Base-by-base conservation (phyloP, 1,284 basidiomycete species). In the Moesziomyces parantarcticus region DNA sequence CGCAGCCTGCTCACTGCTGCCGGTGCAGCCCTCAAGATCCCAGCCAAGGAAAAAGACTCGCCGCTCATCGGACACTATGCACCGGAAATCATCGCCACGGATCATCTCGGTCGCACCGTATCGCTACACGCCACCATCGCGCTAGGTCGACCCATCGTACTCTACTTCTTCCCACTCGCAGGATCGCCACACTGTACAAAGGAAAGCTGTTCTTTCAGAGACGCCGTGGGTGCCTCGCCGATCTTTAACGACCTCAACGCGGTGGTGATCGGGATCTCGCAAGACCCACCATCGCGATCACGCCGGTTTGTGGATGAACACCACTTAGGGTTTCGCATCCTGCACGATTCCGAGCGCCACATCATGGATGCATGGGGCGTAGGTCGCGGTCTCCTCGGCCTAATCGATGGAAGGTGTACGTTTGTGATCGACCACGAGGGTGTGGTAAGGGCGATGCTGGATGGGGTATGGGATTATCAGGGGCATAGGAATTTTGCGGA, bases 111-210 rank as follows among this genome's bases (percentile, higher is more conserved):
- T 11, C 59, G 77, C 3, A 13, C 39, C 7, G 70, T 70, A n/a
- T 79, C 77, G 3, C 61, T 80, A 1, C 78, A 79, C 29, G 63
- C 75, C 39, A 80, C 78, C 29, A 77, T 80, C 42, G 29, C 41
- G 3, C 58, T 80, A 0, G 78, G 78, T 2, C 58, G 78, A 25
- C 78, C 77, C 7, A 78, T 80, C 45, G 55, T 77, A 16, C 68
- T 80, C 39, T 79, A 65, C 64, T 80, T 80, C 54, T 80, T 79
- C 58, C 78, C 78, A 9, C 69, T 80, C 5, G 77, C 78, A 16
- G 78, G 78, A 10, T 79, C 78, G 4, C 78, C 78, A 7, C 78
- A 79, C 32, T 80, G 77, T 52, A 80, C 72, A 10, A 62, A 66
- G 41, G 67, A 80, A 41, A 62, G 53, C 23, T 80, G 78, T 45